Evolutionary conservation across 805 yeast species (phyloP), one percentile per base, ranked within the genome.

Genomic region (Candida ipomoeae): DNA sequence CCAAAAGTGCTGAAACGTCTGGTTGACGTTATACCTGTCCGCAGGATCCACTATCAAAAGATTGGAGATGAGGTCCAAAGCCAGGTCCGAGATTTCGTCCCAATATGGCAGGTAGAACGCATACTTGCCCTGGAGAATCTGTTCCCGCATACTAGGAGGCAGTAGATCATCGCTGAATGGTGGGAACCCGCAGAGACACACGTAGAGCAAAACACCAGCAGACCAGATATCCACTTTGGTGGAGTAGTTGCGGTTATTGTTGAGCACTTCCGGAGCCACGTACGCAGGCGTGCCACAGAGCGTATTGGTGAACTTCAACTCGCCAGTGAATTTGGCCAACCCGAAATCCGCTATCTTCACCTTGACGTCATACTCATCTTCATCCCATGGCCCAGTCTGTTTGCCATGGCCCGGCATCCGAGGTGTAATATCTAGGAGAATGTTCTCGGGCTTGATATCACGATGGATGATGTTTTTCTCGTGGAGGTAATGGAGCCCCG

Each of bases 321-420:
- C 89, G 6, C 92, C 92, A 40, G 87, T 78, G 55, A 80, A 79
- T 62, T 81, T 81, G 3, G 85, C 85, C 39, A 81, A 65, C 0
- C 97, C 97, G 67, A 87, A 87, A 67, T 87, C 95, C 0, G 92
- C 94, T 46, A 87, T 85, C 61, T 87, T 87, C 8, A 87, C 89
- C 52, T 69, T 68, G 6, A 87, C 78, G 52, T 82, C 83, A 21
- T 77, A 65, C 66, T 86, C 91, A 49, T 79, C 70, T 0, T 70
- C 65, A 58, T 79, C 84, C 85, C 85, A 81, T 0, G 85, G 84
- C 1, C 81, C 81, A 0, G 75, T 71, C 50, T 64, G 70, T 26
- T 26, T 48, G 44, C 69, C 73, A 14, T 57, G 45, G 1, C 60
- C 46, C 18, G 57, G 51, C 3, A 52, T 45, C 48, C 75, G 66